These are phyloP conservation scores for Daedaleopsis sinensis DNA, from an alignment of 768 basidiomycete genomes.

Conservation along the genomic window DNA sequence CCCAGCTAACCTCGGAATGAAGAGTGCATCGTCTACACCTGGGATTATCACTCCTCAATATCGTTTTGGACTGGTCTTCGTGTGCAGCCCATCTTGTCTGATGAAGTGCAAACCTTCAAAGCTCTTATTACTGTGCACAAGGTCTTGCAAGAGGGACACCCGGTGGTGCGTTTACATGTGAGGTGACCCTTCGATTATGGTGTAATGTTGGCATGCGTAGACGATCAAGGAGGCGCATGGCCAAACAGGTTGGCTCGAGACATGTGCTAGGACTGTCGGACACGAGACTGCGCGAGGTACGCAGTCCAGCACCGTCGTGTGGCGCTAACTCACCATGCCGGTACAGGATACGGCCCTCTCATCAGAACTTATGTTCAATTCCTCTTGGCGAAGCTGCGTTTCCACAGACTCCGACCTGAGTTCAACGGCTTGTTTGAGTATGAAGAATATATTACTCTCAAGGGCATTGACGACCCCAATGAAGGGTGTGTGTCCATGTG, in stretches of 20 bases:
- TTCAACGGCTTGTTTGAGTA: constrained; percentile 99
- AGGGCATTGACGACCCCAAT: constrained; percentile 98
- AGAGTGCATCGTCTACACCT: constrained; percentile 99
- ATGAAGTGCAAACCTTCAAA: constrained; percentile 99
- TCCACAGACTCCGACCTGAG: constrained; percentile 93
- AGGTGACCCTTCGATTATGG: constrained; percentile 6
- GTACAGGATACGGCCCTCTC: constrained; percentile 83
- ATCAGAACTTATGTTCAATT: constrained; percentile 97
- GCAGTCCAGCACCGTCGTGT: background rate
- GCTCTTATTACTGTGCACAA: constrained; percentile 97
- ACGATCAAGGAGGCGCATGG: constrained; percentile 96
- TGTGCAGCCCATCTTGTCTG: constrained; percentile 94
- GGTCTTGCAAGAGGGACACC: constrained; percentile 96
- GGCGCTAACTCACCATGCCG: background rate
- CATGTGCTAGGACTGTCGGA: constrained; percentile 89
- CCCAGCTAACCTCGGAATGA: constrained; percentile 6
- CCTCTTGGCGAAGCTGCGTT: constrained; percentile 91
- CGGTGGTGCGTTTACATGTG: constrained; percentile 58
- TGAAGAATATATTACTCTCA: constrained; percentile 96
- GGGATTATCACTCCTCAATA: constrained; percentile 98
- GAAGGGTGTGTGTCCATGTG: constrained; percentile 75
- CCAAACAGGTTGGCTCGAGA: constrained; percentile 98
- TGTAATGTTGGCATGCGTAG: constrained; percentile 43
- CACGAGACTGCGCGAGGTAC: constrained; percentile 77
- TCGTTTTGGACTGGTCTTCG: constrained; percentile 98